Percentiles rank a stretch among this genome's conserved stretches.
Conservation (phyloP, 805 yeast genomes). For the Pichia exigua region DNA sequence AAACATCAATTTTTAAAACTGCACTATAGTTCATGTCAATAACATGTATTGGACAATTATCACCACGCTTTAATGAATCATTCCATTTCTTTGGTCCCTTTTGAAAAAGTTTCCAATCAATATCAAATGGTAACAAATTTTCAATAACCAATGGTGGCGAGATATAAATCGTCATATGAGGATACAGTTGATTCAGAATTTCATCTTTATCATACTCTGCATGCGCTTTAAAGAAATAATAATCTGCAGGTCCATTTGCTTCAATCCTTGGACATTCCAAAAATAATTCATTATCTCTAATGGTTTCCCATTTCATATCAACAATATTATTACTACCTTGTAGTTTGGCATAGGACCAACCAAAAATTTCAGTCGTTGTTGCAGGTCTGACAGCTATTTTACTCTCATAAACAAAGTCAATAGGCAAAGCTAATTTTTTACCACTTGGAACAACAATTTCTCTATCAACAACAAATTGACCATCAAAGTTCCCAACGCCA, state of each 20-base stretch:
- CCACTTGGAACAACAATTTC: slow-evolving; percentile 46
- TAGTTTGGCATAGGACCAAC: slow-evolving; percentile 54
- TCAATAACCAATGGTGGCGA: slow-evolving; percentile 84
- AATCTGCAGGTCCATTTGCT: slow-evolving; percentile 27
- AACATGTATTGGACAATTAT: slow-evolving; percentile 67
- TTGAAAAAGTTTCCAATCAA: slow-evolving; percentile 69
- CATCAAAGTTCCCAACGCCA: slow-evolving; percentile 29
- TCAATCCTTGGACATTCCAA: slow-evolving; percentile 48
- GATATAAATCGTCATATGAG: slow-evolving; percentile 69
- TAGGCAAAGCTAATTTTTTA: slow-evolving; percentile 59
- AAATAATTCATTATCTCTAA: slow-evolving; percentile 42
- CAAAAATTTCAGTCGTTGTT: slow-evolving; percentile 40
- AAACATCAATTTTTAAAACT: slow-evolving; percentile 59
- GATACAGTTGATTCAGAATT: slow-evolving; percentile 67
- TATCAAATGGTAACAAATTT: slow-evolving; percentile 76
- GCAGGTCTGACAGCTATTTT: slow-evolving; percentile 56
- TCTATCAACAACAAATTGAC: slow-evolving; percentile 24
- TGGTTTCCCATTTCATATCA: slow-evolving; percentile 54
- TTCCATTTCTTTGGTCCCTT: slow-evolving; percentile 65
- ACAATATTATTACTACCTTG: slow-evolving; percentile 12
- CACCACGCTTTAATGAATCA: slow-evolving; percentile 55
- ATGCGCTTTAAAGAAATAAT: slow-evolving; percentile 59
- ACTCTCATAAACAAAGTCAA: slow-evolving; percentile 55
- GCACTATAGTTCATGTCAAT: slow-evolving; percentile 54
- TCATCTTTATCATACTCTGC: slow-evolving; percentile 59